Evolutionary conservation across 2,329 filamentous ascomycete genomes (phyloP).

Genomic region (Fusarium staphyleae): DNA sequence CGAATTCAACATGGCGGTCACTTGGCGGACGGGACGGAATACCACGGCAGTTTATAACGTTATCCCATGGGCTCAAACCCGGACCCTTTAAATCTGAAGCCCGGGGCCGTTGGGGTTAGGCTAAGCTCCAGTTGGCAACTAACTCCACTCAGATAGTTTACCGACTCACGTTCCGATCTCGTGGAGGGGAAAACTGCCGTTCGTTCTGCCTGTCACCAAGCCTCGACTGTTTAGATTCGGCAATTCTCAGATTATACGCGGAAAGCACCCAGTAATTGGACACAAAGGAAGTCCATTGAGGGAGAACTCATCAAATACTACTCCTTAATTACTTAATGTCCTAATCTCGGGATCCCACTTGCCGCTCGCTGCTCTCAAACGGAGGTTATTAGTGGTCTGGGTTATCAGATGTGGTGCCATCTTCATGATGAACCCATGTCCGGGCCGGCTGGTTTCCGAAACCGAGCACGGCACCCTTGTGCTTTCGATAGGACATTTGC

Average conservation of each 20-base stretch:
- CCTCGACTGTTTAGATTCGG: background rate
- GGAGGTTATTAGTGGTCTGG: slow-evolving; percentile 6
- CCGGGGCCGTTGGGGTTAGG: slow-evolving; percentile 12
- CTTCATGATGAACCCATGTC: slow-evolving; percentile 15
- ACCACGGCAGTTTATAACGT: slow-evolving; percentile 24
- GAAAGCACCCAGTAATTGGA: background rate
- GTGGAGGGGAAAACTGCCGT: background rate
- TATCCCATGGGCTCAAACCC: slow-evolving; percentile 16
- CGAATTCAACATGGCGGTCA: slow-evolving; percentile 10
- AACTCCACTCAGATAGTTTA: background rate
- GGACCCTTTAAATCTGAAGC: background rate
- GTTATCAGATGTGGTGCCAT: slow-evolving; percentile 21
- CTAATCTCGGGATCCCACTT: background rate
- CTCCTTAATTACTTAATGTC: too few relatives aligned
- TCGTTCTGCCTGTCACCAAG: background rate
- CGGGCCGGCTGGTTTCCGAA: slow-evolving; percentile 33
- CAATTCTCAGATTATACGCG: background rate
- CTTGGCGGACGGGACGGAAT: slow-evolving; percentile 19
- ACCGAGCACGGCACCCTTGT: slow-evolving; percentile 34
- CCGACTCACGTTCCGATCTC: slow-evolving; percentile 9
- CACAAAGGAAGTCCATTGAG: background rate
- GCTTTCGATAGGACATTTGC: background rate
- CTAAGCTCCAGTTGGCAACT: background rate
- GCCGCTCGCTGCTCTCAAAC: background rate
- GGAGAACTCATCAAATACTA: background rate